Evolutionary conservation across 2,329 filamentous ascomycete species (phyloP).

Genomic region (Penicillium sp.): DNA sequence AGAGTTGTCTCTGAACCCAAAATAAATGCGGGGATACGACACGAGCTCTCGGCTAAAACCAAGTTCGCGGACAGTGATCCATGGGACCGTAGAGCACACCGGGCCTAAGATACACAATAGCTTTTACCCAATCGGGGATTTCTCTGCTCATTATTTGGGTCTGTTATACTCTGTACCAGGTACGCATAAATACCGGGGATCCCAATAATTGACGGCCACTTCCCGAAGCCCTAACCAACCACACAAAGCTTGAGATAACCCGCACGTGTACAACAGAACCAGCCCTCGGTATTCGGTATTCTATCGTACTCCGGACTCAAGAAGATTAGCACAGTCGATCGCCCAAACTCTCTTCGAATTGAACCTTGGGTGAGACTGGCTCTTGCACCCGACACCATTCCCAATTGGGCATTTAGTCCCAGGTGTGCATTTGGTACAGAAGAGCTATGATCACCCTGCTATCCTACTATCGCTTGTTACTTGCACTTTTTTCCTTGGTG

Average conservation of each 20-base stretch:
- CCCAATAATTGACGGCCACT: background rate
- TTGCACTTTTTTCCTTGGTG: background rate
- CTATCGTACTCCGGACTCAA: background rate
- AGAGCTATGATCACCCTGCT: slow-evolving; percentile 2
- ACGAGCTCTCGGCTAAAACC: slow-evolving; percentile 3
- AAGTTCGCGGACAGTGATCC: background rate
- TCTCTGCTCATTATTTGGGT: background rate
- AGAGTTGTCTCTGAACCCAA: background rate
- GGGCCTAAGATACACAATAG: background rate
- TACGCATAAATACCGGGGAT: background rate
- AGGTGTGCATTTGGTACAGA: background rate
- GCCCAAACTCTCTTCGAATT: background rate
- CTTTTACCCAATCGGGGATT: slow-evolving; percentile 2
- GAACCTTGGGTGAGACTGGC: slow-evolving; percentile 2
- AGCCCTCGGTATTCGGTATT: slow-evolving; percentile 1
- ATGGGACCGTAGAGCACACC: background rate
- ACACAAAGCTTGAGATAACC: background rate
- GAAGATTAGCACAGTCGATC: background rate
- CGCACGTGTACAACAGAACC: background rate
- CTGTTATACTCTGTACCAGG: background rate
- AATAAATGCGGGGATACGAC: background rate
- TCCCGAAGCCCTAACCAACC: background rate
- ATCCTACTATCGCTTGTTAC: background rate
- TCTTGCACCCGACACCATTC: slow-evolving; percentile 11
- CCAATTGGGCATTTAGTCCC: slow-evolving; percentile 5